A percentile compares a stretch with the other conserved stretches of the same genome.
Conservation (phyloP, 2,329 filamentous ascomycete species). For the Arthrobotrys sphaeroides region DNA sequence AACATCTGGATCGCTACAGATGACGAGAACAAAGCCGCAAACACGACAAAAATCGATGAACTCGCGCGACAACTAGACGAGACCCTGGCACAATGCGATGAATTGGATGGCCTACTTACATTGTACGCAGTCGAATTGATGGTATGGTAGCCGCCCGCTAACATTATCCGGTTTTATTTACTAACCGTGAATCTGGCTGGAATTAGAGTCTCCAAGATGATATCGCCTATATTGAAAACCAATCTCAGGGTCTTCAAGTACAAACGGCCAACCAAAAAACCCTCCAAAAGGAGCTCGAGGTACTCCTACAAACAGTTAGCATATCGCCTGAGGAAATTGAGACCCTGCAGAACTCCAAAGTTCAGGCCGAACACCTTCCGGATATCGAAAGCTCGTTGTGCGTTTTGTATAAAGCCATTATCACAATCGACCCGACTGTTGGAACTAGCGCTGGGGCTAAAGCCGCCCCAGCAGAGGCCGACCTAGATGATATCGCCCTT, state of each 20-base stretch:
- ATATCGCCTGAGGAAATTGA: conserved; percentile 81
- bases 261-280: conserved; percentile 97
- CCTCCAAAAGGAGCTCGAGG: conserved; percentile 86
- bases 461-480: conserved; percentile 57
- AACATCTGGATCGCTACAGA: conserved; percentile 58
- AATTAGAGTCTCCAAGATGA: conserved; percentile 92
- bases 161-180: conserved; percentile 58
- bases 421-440: conserved; percentile 87
- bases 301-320: conserved; percentile 87
- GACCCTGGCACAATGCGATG: conserved; percentile 93
- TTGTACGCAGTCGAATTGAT: conserved; percentile 94
- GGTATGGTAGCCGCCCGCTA: conserved; percentile 65
- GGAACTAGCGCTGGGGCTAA: conserved; percentile 70
- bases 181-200: neutral
- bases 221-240: conserved; percentile 95
- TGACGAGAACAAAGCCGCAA: conserved; percentile 63
- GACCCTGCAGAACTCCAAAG: conserved; percentile 65
- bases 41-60: conserved; percentile 87
- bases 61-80: conserved; percentile 87
- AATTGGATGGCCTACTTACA: conserved; percentile 91
- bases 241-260: conserved; percentile 94
- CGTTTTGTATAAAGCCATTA: conserved; percentile 88
- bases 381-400: conserved; percentile 81
- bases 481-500: conserved; percentile 59
- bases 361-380: conserved; percentile 70